phyloP scores from a whole-genome alignment of 1,139 yeast genomes.

The Komagataea norvegica region DNA sequence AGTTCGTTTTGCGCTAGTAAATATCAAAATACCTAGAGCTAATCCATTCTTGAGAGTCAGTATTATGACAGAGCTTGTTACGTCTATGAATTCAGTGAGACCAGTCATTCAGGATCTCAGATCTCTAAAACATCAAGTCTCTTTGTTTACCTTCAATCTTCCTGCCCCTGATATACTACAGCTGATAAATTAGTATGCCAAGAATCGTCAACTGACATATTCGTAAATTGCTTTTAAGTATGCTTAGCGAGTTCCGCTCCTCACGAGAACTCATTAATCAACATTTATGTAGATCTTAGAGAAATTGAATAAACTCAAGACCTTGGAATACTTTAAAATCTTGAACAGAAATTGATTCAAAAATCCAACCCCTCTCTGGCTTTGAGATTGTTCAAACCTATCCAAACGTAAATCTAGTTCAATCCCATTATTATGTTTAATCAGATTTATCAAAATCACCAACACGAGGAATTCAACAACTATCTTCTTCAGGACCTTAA shows the following conservation, averaged over 20 bases:
- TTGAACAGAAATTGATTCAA: constrained; percentile 12
- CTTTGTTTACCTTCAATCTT: too few species aligned
- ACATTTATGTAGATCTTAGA: constrained; percentile 20
- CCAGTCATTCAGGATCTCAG: too few species aligned
- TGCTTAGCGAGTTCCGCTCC: not conserved
- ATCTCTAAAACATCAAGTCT: too few species aligned
- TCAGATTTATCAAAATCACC: constrained; percentile 18
- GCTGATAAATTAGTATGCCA: too few species aligned
- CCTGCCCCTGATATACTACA: too few species aligned
- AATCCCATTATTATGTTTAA: constrained; percentile 20
- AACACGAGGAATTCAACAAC: constrained; percentile 18
- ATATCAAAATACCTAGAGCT: too few species aligned
- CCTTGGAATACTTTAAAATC: constrained; percentile 15
- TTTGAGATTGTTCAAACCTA: constrained; percentile 1
- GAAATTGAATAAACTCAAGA: constrained; percentile 19
- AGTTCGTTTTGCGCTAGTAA: too few species aligned
- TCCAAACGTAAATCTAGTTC: constrained; percentile 11
- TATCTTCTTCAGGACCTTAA: constrained; percentile 15
- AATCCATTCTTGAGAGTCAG: too few species aligned
- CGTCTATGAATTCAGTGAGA: too few species aligned
- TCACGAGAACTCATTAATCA: constrained; percentile 11
- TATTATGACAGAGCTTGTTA: too few species aligned
- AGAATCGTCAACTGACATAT: too few species aligned
- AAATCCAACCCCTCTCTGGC: constrained; percentile 5
- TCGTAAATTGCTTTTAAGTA: too few species aligned